These are phyloP conservation scores for Colletotrichum endophyticum DNA, from an alignment of 2,329 filamentous ascomycete species.

Conservation along the genomic window DNA sequence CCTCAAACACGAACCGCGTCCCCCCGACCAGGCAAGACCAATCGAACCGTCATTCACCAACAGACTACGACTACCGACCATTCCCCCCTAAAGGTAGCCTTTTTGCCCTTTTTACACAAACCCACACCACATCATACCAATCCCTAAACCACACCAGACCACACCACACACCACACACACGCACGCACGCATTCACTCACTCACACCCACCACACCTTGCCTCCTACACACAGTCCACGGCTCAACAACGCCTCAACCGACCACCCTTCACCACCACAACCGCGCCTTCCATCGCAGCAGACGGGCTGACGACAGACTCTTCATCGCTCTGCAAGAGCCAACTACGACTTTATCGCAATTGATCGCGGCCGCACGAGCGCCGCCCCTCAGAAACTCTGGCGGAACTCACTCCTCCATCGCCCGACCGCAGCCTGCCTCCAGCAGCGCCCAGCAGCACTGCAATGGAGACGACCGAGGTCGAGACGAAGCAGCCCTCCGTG, in stretches of 20 bases:
- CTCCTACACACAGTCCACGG: background rate
- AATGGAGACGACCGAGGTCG: conserved; percentile 17
- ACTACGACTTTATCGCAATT: background rate
- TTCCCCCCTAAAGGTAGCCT: background rate
- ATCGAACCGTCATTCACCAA: background rate
- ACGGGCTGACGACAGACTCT: background rate
- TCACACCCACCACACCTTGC: background rate
- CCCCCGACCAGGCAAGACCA: background rate
- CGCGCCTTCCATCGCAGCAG: background rate
- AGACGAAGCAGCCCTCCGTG: conserved; percentile 18
- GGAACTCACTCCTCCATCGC: background rate
- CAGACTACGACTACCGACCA: background rate
- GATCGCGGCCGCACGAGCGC: background rate
- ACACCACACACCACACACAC: background rate
- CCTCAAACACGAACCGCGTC: conserved; percentile 19
- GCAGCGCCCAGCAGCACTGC: background rate
- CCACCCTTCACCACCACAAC: background rate
- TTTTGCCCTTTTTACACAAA: conserved; percentile 4
- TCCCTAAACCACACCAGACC: background rate
- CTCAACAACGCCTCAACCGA: background rate
- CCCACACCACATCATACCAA: background rate
- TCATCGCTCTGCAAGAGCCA: background rate
- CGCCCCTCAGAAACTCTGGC: background rate
- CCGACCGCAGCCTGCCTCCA: background rate
- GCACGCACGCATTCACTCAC: background rate